Percentiles rank a stretch among this genome's conserved stretches.
These are phyloP conservation scores for Begonia masoniana DNA, from an alignment of 306 rosid species.

Conservation along the genomic window DNA sequence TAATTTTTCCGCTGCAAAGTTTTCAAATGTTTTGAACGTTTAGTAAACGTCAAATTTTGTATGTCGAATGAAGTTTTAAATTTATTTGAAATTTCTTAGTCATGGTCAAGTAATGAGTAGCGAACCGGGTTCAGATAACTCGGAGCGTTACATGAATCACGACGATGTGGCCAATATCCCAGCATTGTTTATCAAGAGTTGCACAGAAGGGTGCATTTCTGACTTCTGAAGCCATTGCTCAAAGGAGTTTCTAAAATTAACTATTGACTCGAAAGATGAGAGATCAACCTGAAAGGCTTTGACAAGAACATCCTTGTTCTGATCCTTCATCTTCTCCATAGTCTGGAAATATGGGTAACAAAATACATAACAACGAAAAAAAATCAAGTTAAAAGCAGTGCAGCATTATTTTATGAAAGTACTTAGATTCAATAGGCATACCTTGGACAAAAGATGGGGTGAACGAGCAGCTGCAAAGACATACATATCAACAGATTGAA, in stretches of 20 bases:
- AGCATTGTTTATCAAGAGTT: slow-evolving; percentile 73
- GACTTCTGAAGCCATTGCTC: slow-evolving; percentile 65
- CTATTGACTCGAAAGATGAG: slow-evolving; percentile 42
- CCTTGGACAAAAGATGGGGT: slow-evolving; percentile 41
- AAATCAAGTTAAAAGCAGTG: neutral
- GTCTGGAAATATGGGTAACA: slow-evolving; percentile 32
- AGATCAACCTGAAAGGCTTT: slow-evolving; percentile 67
- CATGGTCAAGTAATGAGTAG: too few species aligned
- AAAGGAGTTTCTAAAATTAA: slow-evolving; percentile 41
- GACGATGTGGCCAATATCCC: slow-evolving; percentile 80
- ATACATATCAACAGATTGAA: neutral
- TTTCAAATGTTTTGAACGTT: too few species aligned
- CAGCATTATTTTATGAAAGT: slow-evolving; percentile 3
- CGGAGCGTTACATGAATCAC: too few species aligned
- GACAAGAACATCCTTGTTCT: slow-evolving; percentile 40
- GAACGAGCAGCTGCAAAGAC: slow-evolving; percentile 79
- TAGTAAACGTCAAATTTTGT: too few species aligned
- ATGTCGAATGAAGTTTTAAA: too few species aligned
- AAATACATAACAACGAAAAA: slow-evolving; percentile 6
- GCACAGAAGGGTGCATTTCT: slow-evolving; percentile 66
- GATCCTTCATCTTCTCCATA: slow-evolving; percentile 37
- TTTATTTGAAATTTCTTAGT: too few species aligned
- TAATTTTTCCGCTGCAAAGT: too few species aligned
- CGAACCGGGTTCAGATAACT: too few species aligned
- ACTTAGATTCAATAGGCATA: slow-evolving; percentile 14